These are phyloP conservation scores for Pseudotsuga menziesii DNA, from an alignment of 75 land plant species.

Conservation along the genomic window DNA sequence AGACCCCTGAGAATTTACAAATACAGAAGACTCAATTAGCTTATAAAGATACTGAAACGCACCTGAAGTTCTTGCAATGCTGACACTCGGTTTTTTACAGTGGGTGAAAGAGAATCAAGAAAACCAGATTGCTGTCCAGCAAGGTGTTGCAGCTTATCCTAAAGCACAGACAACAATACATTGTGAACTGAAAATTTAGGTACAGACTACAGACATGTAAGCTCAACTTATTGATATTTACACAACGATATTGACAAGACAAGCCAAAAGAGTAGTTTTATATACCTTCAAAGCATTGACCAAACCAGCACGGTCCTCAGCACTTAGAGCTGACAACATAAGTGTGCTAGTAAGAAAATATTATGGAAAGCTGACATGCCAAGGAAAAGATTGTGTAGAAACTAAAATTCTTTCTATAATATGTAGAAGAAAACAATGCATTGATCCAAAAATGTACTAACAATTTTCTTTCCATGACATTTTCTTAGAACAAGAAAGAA, in stretches of 20 bases:
- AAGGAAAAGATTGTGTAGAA: not conserved
- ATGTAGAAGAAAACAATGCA: too few species aligned
- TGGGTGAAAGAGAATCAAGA: slow-evolving; percentile 54
- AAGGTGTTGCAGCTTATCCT: slow-evolving; percentile 66
- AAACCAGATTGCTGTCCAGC: slow-evolving; percentile 67
- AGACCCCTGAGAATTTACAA: not conserved
- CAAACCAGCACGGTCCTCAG: slow-evolving; percentile 60
- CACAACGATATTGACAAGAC: not conserved
- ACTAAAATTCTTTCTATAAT: too few species aligned
- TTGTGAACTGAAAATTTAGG: too few species aligned
- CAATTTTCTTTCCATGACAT: too few species aligned
- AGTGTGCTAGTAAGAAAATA: not conserved
- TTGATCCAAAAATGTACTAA: too few species aligned
- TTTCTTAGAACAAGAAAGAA: too few species aligned
- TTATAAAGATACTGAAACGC: slow-evolving; percentile 2
- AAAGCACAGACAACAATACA: not conserved
- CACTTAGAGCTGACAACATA: slow-evolving; percentile 35
- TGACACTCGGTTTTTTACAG: slow-evolving; percentile 61
- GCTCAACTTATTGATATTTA: too few species aligned
- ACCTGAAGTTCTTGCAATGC: slow-evolving; percentile 76
- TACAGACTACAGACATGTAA: too few species aligned
- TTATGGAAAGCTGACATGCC: not conserved
- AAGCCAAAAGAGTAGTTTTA: not conserved
- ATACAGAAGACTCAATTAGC: not conserved
- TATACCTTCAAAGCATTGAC: slow-evolving; percentile 63